Percentiles rank a stretch among this genome's conserved stretches.
Evolutionary conservation across 2,329 filamentous ascomycete species (phyloP).

Genomic region (Trichophyton mentagrophytes): DNA sequence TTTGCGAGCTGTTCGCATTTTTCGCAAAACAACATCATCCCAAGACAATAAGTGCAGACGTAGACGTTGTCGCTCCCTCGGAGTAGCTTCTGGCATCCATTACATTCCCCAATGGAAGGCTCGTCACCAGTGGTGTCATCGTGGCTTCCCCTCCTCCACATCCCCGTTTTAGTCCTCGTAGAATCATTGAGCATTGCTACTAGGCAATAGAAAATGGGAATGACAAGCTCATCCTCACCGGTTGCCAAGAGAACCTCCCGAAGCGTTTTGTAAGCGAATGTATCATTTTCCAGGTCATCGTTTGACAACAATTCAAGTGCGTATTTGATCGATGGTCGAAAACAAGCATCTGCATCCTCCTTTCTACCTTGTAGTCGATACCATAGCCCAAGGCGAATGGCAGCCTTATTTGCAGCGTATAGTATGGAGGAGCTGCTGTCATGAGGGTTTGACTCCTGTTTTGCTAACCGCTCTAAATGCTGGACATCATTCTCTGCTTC

Average conservation of each 20-base stretch:
- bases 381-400: conserved; percentile 8
- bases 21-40: conserved; percentile 9
- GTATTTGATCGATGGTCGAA: conserved; percentile 6
- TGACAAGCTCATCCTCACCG: background rate
- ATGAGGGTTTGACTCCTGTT: background rate
- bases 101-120: background rate
- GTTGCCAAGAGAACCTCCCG: background rate
- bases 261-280: background rate
- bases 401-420: background rate
- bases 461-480: conserved; percentile 7
- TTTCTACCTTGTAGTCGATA: conserved; percentile 8
- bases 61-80: background rate
- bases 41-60: conserved; percentile 10
- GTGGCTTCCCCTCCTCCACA: background rate
- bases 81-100: conserved; percentile 5
- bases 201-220: background rate
- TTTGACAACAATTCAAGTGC: conserved; percentile 8
- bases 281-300: conserved; percentile 11
- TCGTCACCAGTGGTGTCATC: background rate
- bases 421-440: background rate
- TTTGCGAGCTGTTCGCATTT: conserved; percentile 7
- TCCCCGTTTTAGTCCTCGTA: background rate
- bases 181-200: background rate
- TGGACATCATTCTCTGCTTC: conserved; percentile 5
- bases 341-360: conserved; percentile 9